A percentile compares a stretch with the other conserved stretches of the same genome.
phyloP scores from a whole-genome alignment of 164 flowering plant genomes.

The Tinospora cordifolia region DNA sequence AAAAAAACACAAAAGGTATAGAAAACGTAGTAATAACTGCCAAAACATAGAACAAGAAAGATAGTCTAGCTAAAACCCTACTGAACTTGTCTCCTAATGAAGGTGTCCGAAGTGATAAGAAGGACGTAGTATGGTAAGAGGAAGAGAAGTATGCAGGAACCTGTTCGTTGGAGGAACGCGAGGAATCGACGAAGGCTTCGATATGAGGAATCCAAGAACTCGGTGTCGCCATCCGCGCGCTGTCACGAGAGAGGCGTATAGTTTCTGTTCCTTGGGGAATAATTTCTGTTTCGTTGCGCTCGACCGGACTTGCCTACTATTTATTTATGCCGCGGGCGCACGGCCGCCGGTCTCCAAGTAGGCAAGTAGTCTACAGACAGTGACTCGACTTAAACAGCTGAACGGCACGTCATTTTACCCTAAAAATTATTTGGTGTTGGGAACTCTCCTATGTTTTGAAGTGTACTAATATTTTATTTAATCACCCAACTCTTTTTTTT shows the following conservation, averaged over 20 bases:
- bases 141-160: conserved; percentile 23
- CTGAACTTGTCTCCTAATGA: background rate
- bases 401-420: no score
- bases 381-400: no score
- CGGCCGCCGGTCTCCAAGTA: no score
- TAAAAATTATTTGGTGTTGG: no score
- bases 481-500: no score
- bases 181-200: conserved; percentile 58
- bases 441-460: no score
- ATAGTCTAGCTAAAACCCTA: conserved; percentile 11
- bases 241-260: background rate
- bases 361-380: no score
- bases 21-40: background rate
- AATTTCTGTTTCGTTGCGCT: no score
- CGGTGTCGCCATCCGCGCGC: conserved; percentile 36
- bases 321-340: no score
- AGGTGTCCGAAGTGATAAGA: background rate
- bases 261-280: background rate
- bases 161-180: conserved; percentile 59
- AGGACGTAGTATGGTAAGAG: background rate
- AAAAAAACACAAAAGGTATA: background rate
- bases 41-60: no score
- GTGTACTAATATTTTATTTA: no score
- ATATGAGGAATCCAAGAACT: conserved; percentile 44
- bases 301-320: no score